A percentile compares a stretch with the other conserved stretches of the same genome.
Conservation (phyloP, 1,139 yeast species). For the Taphrina populina region DNA sequence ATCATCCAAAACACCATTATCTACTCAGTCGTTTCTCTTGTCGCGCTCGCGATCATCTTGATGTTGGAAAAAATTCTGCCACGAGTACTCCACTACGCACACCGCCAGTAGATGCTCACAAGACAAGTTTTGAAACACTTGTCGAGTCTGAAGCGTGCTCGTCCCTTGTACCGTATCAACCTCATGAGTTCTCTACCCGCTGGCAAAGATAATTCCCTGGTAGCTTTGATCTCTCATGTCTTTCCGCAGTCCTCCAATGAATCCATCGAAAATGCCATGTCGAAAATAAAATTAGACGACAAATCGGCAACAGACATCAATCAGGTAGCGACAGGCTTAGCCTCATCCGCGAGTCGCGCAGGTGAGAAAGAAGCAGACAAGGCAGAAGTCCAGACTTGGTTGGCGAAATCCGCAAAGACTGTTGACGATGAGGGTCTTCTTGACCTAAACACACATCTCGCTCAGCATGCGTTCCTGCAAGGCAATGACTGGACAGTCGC, state of each 20-base stretch:
- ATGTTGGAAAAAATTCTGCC: no score
- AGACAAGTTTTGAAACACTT: no score
- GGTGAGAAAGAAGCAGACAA: slow-evolving; percentile 47
- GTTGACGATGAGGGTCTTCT: slow-evolving; percentile 52
- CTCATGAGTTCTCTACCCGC: slow-evolving; percentile 5
- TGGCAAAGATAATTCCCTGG: slow-evolving; percentile 1
- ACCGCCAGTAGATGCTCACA: no score
- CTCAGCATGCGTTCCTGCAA: slow-evolving; percentile 20
- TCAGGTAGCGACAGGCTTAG: slow-evolving; percentile 34
- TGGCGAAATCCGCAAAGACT: slow-evolving; percentile 63
- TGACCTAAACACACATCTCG: slow-evolving; percentile 22
- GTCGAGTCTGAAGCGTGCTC: no score
- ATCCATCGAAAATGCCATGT: slow-evolving; percentile 13
- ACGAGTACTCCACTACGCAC: no score
- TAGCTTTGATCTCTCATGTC: slow-evolving; percentile 9
- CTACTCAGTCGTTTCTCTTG: no score
- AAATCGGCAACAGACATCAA: slow-evolving; percentile 36
- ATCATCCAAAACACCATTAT: no score
- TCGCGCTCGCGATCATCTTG: no score
- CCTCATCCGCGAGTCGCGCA: slow-evolving; percentile 8
- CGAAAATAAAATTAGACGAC: slow-evolving; percentile 22
- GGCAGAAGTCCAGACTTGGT: slow-evolving; percentile 80
- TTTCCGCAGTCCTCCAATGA: not conserved
- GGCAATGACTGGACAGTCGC: slow-evolving; percentile 53
- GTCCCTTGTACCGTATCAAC: no score